Conservation (phyloP, 805 yeast species). For the Isabelozyma pseudorhagii region DNA sequence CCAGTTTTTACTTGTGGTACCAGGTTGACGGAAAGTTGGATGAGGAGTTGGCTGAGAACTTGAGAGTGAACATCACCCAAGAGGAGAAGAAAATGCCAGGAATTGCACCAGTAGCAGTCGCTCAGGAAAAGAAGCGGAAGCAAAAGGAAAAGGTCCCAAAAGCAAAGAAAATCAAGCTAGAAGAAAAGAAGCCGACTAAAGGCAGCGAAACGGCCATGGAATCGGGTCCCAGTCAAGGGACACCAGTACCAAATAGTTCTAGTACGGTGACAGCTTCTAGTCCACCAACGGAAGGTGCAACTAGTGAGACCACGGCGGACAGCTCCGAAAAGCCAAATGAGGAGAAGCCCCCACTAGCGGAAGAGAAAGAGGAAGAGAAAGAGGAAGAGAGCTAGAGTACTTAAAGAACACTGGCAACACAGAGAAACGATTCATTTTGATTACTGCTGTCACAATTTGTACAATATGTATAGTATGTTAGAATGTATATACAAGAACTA, state of each 20-base stretch:
- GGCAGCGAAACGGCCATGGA: not conserved
- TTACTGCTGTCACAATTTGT: not conserved
- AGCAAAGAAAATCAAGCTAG: conserved; percentile 11
- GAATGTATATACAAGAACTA: not conserved
- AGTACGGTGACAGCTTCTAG: too few relatives aligned
- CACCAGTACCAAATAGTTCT: too few relatives aligned
- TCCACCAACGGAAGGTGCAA: too few relatives aligned
- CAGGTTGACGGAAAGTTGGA: conserved; percentile 76
- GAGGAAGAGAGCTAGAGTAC: too few relatives aligned
- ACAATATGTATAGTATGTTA: conserved; percentile 7
- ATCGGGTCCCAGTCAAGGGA: too few relatives aligned
- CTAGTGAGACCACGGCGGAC: too few relatives aligned
- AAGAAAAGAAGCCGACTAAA: not conserved
- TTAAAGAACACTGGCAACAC: too few relatives aligned
- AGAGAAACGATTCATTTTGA: too few relatives aligned
- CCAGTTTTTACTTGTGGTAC: conserved; percentile 74
- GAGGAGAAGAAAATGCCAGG: conserved; percentile 50
- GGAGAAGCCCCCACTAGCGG: too few relatives aligned
- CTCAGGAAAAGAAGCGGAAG: conserved; percentile 28
- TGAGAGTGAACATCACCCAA: conserved; percentile 54
- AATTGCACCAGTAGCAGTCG: conserved; percentile 12
- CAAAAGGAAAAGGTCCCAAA: conserved; percentile 23
- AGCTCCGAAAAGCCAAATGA: too few relatives aligned
- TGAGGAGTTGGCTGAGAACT: conserved; percentile 59
- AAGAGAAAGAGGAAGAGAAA: too few relatives aligned